Evolutionary conservation across 148 eudicot species (phyloP).

Genomic region (Vaccinium macrocarpon): DNA sequence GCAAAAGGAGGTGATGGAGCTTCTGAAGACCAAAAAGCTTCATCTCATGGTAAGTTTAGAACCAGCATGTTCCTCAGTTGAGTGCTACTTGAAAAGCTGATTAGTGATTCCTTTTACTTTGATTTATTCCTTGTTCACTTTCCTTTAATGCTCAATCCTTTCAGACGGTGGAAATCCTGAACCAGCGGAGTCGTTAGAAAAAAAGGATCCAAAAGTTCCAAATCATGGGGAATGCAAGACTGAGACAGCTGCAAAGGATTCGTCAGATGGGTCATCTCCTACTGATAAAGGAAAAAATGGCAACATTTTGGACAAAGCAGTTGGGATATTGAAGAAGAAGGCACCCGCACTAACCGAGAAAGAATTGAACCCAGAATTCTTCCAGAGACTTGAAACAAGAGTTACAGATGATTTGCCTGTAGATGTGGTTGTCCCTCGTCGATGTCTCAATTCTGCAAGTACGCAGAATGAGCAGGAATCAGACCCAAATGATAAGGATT

Average conservation of each 20-base stretch:
- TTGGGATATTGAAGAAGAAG: constrained; percentile 76
- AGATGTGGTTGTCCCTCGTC: constrained; percentile 86
- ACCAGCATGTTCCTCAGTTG: constrained; percentile 14
- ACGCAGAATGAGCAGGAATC: constrained; percentile 39
- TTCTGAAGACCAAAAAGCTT: constrained; percentile 49
- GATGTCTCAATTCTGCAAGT: constrained; percentile 49
- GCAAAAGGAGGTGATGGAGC: constrained; percentile 56
- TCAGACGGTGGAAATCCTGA: constrained; percentile 55
- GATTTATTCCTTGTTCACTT: neutral
- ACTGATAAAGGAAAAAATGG: constrained; percentile 51
- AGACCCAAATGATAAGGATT: constrained; percentile 36
- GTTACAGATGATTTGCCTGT: constrained; percentile 68
- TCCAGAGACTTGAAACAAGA: constrained; percentile 83
- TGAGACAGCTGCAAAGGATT: constrained; percentile 42
- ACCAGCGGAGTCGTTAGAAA: constrained; percentile 36
- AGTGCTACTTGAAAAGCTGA: constrained; percentile 2
- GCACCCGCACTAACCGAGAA: constrained; percentile 74
- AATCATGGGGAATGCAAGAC: constrained; percentile 36
- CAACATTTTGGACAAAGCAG: constrained; percentile 64
- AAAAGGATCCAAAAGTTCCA: constrained; percentile 31
- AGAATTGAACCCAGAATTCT: constrained; percentile 88
- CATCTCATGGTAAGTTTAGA: constrained; percentile 41
- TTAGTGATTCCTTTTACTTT: neutral
- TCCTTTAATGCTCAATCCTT: constrained; percentile 10
- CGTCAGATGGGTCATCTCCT: constrained; percentile 40